Base-by-base conservation (phyloP, 768 basidiomycete genomes). In the Boletales sp. region DNA sequence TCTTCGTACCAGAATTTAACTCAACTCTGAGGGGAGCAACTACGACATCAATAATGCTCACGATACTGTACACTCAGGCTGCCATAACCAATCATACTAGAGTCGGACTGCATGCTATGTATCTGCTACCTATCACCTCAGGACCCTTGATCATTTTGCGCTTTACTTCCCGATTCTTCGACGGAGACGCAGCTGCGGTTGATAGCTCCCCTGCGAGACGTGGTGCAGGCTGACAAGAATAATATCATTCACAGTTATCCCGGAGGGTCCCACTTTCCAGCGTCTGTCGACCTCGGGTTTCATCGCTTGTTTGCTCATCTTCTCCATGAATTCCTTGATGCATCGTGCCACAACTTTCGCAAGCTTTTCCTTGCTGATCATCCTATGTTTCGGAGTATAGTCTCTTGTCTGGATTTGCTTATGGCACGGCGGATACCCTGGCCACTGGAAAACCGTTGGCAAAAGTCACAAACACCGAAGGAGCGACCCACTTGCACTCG, bases 201-300 rank as follows among this genome's bases (percentile, higher is more conserved):
- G 86, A 86, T 87, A 89, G 55, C 82, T 83, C 14, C 87, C 87
- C 68, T 84, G 78, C 8, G 85, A 87, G 44, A 88, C 86, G 53
- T 88, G 87, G 66, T 87, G 85, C 37, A 88, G 77, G 57, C 84
- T 83, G 56, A 88, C 82, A 37, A 90, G 80, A 42, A 82, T 68
- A 36, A 59, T 13, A 18, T 62, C 52, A 5, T 59, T 52, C 4
- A 50, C 34, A 8, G 6, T 41, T 18, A 61, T 54, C 4, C 29
- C 24, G 6, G 8, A 15, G 0, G 48, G 35, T 10, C 63, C 60
- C 13, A 64, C 40, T 21, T 40, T 54, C 63, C 62, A 64, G 29
- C 1, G 35, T 8, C 0, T 8, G 24, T 59, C 53, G 1, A 57
- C 45, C 10, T 48, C 51, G 0, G 13, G 14, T 17, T 55, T 11